phyloP scores from a whole-genome alignment of 371 early-diverging fungal species.

The Mucor plumbeus region DNA sequence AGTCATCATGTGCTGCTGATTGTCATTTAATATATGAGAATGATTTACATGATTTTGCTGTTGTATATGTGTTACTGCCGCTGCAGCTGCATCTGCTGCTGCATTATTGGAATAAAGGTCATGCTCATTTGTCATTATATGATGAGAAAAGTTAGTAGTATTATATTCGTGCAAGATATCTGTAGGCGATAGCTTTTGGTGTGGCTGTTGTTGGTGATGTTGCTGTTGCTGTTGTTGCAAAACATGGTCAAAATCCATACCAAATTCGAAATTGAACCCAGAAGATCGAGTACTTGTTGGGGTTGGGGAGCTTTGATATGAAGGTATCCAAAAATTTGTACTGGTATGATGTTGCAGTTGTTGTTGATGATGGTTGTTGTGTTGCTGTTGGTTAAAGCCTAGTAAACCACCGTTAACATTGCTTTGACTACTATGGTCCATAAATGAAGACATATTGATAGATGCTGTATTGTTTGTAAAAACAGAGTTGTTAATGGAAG shows the following conservation, averaged over 20 bases:
- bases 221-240: background rate
- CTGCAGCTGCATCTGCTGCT: background rate
- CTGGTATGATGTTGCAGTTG: background rate
- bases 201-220: background rate
- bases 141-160: background rate
- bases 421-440: background rate
- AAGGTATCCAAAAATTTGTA: background rate
- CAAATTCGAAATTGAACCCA: constrained; percentile 9
- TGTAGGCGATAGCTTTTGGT: constrained; percentile 13
- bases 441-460: background rate
- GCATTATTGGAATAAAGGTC: background rate
- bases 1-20: background rate
- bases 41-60: background rate
- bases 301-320: background rate
- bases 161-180: constrained; percentile 19
- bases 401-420: background rate
- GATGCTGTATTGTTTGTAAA: background rate
- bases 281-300: background rate
- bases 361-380: background rate
- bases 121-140: constrained; percentile 2
- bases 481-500: background rate
- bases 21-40: constrained; percentile 4
- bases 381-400: background rate
- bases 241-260: background rate
- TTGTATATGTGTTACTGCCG: background rate